phyloP scores from a whole-genome alignment of 2,329 filamentous ascomycete species.

The Trichoderma hamatum region DNA sequence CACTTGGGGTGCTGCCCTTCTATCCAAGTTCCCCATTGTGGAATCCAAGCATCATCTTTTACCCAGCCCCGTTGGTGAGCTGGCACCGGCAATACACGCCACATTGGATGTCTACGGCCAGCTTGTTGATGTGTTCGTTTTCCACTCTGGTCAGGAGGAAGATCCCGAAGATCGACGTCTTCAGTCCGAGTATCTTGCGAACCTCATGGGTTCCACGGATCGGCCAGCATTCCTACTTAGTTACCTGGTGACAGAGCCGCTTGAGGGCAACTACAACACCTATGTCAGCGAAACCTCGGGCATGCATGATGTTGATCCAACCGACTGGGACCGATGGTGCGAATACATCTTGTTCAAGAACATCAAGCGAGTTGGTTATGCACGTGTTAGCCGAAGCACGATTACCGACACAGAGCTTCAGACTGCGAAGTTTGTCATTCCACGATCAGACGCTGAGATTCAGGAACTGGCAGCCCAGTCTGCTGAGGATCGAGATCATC shows the following conservation, averaged over 20 bases:
- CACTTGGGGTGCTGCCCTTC: constrained; percentile 90
- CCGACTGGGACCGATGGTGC: constrained; percentile 97
- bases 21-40: constrained; percentile 96
- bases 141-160: constrained; percentile 98
- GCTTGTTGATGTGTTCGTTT: constrained; percentile 90
- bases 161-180: constrained; percentile 88
- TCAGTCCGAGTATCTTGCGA: constrained; percentile 82
- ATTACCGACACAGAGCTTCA: constrained; percentile 98
- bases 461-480: constrained; percentile 45
- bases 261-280: constrained; percentile 93
- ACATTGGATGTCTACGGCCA: constrained; percentile 92
- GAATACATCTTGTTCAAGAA: constrained; percentile 98
- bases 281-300: constrained; percentile 85
- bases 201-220: constrained; percentile 81
- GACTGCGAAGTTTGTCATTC: constrained; percentile 92
- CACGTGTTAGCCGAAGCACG: constrained; percentile 81
- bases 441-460: constrained; percentile 61
- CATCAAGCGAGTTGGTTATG: constrained; percentile 83
- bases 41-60: constrained; percentile 96
- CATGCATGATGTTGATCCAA: constrained; percentile 93
- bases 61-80: constrained; percentile 88
- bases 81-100: constrained; percentile 95
- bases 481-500: constrained; percentile 58
- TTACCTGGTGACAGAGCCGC: constrained; percentile 89
- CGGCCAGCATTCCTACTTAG: constrained; percentile 84